Evolutionary conservation across 805 yeast genomes (phyloP), one percentile per base, ranked within the genome.

Genomic region (Starmerella vaccinii): DNA sequence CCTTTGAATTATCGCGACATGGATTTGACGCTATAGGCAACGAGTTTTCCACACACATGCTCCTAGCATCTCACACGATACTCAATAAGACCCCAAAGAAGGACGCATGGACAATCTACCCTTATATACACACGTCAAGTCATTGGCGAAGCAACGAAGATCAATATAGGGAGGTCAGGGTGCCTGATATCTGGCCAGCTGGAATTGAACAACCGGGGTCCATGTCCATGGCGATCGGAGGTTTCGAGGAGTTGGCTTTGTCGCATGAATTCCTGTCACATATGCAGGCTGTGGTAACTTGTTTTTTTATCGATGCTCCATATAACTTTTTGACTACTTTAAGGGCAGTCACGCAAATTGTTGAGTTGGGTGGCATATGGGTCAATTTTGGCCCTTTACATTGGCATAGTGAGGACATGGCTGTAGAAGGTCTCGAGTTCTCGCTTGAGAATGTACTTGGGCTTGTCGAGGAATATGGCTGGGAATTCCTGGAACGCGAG

Each of bases 301-400:
- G 81, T 6, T 89, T 85, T 63, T 90, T 90, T 66, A 71, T 89
- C 23, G 97, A 89, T 65, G 89, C 97, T 0, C 95, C 96, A 0
- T 90, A 84, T 55, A 84, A 89, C 61, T 63, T 87, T 49, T 71
- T 87, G 57, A 82, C 81, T 39, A 88, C 90, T 59, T 63, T 90
- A 48, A 81, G 79, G 46, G 66, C 80, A 0, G 77, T 87, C 26
- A 76, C 77, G 54, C 57, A 64, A 12, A 59, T 81, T 23, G 66
- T 68, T 5, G 69, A 69, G 21, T 72, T 72, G 5, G 63, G 65
- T 23, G 78, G 83, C 1, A 70, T 74, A 46, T 88, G 96, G 96
- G 77, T 88, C 50, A 88, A 88, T 62, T 76, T 78, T 60, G 88
- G 88, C 0, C 87, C 86, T 0, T 64, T 81, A 40, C 65, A 79